A percentile compares a stretch with the other conserved stretches of the same genome.
Evolutionary conservation across 192 early-diverging fungal species (phyloP).

Genomic region (Geosiphon pyriformis): DNA sequence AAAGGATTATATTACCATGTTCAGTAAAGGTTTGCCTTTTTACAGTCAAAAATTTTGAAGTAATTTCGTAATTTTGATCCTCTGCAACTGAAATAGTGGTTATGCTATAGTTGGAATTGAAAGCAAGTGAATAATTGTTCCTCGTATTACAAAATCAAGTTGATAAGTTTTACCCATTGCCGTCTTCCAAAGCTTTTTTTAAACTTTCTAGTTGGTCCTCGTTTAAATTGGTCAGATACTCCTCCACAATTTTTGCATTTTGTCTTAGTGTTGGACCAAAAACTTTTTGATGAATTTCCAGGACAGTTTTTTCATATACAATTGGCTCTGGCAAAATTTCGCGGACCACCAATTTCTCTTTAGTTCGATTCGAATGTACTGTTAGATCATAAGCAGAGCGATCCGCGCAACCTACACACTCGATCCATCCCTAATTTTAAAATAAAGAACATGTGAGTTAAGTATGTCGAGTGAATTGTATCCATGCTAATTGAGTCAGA

Average conservation of each 20-base stretch:
- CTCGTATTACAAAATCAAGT: slow-evolving; percentile 27
- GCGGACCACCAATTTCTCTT: slow-evolving; percentile 90
- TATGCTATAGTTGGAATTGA: slow-evolving; percentile 1
- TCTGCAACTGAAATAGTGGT: slow-evolving; percentile 3
- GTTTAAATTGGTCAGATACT: slow-evolving; percentile 55
- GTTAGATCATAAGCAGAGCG: slow-evolving; percentile 96
- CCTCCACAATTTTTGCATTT: slow-evolving; percentile 84
- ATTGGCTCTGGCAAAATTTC: slow-evolving; percentile 80
- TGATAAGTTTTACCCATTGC: slow-evolving; percentile 51
- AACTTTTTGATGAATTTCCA: slow-evolving; percentile 90
- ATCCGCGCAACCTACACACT: slow-evolving; percentile 99
- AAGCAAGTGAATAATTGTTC: neutral
- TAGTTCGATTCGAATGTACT: slow-evolving; percentile 82
- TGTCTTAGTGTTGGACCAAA: slow-evolving; percentile 94
- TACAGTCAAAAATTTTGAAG: slow-evolving; percentile 30
- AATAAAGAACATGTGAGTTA: neutral
- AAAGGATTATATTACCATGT: slow-evolving; percentile 31
- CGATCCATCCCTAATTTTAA: slow-evolving; percentile 84
- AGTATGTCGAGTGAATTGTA: neutral
- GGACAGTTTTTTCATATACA: slow-evolving; percentile 65
- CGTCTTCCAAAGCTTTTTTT: slow-evolving; percentile 55
- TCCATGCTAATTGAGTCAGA: slow-evolving; percentile 6
- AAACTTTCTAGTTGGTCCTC: slow-evolving; percentile 54
- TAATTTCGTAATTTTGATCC: slow-evolving; percentile 14
- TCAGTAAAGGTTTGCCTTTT: slow-evolving; percentile 35